Evolutionary conservation across 1,139 yeast genomes (phyloP).

Genomic region (Yamadazyma atmosphaerica): DNA sequence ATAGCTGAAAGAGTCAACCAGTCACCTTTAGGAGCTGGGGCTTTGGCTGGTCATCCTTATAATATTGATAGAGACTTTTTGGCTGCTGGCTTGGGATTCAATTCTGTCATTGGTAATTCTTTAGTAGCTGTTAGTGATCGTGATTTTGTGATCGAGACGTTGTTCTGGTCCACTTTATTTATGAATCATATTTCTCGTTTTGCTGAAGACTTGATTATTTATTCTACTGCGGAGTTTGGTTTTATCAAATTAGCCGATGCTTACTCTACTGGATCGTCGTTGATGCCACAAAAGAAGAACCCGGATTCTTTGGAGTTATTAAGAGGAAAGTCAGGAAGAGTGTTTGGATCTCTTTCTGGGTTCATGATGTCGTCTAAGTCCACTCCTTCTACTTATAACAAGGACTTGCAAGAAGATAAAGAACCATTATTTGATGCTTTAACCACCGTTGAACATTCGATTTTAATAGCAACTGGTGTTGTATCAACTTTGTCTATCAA

Average conservation of each 20-base stretch:
- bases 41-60: constrained; percentile 98
- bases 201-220: constrained; percentile 91
- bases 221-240: constrained; percentile 97
- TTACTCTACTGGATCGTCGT: constrained; percentile 95
- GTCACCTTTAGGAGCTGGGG: constrained; percentile 95
- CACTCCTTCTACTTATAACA: constrained; percentile 95
- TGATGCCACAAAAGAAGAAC: constrained; percentile 99
- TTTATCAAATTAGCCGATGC: constrained; percentile 94
- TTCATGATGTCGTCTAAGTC: constrained; percentile 95
- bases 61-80: constrained; percentile 93
- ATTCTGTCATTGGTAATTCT: constrained; percentile 89
- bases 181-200: constrained; percentile 94
- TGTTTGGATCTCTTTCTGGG: constrained; percentile 91
- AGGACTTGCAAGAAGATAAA: constrained; percentile 98
- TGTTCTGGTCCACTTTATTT: constrained; percentile 95
- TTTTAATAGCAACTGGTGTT: constrained; percentile 94
- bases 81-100: constrained; percentile 76
- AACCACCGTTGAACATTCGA: constrained; percentile 88
- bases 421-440: constrained; percentile 94
- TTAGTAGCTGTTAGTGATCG: constrained; percentile 94
- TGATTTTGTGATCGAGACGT: constrained; percentile 94
- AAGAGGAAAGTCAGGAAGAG: constrained; percentile 97
- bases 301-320: constrained; percentile 94
- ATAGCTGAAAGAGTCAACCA: constrained; percentile 79
- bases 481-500: constrained; percentile 78